These are phyloP conservation scores for Cladosporium sp. DNA, from an alignment of 2,329 filamentous ascomycete species.

Conservation along the genomic window DNA sequence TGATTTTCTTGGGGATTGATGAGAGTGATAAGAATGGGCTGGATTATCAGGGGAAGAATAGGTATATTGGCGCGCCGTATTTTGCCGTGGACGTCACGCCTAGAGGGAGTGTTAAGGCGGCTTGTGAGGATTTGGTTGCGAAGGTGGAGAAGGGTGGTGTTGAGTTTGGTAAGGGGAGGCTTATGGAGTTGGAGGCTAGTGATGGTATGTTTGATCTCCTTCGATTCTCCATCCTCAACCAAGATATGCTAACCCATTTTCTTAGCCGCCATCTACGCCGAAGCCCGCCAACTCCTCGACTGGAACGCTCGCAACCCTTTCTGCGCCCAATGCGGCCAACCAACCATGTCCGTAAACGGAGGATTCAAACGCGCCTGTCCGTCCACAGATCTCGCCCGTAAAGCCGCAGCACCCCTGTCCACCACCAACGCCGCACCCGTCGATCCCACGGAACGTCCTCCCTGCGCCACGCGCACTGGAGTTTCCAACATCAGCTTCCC, in stretches of 20 bases:
- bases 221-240: conserved; percentile 3
- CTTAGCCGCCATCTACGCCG: conserved; percentile 81
- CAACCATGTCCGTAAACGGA: conserved; percentile 71
- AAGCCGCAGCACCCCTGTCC: conserved; percentile 27
- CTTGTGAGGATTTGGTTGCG: conserved; percentile 57
- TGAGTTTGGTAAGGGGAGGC: conserved; percentile 62
- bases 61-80: conserved; percentile 73
- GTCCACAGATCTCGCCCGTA: conserved; percentile 55
- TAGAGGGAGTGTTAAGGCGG: conserved; percentile 53
- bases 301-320: conserved; percentile 93
- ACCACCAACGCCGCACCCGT: conserved; percentile 18
- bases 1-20: conserved; percentile 82
- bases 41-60: conserved; percentile 57
- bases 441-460: conserved; percentile 51
- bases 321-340: conserved; percentile 82
- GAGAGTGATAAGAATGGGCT: conserved; percentile 56
- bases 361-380: conserved; percentile 79
- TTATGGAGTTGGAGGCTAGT: conserved; percentile 56
- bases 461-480: conserved; percentile 76
- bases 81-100: conserved; percentile 89
- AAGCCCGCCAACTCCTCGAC: conserved; percentile 81
- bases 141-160: conserved; percentile 57
- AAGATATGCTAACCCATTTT: conserved; percentile 2
- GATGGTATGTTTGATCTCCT: conserved; percentile 47
- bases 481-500: conserved; percentile 91